These are phyloP conservation scores for Gossypium davidsonii DNA, from an alignment of 441 rosid genomes.

Conservation along the genomic window DNA sequence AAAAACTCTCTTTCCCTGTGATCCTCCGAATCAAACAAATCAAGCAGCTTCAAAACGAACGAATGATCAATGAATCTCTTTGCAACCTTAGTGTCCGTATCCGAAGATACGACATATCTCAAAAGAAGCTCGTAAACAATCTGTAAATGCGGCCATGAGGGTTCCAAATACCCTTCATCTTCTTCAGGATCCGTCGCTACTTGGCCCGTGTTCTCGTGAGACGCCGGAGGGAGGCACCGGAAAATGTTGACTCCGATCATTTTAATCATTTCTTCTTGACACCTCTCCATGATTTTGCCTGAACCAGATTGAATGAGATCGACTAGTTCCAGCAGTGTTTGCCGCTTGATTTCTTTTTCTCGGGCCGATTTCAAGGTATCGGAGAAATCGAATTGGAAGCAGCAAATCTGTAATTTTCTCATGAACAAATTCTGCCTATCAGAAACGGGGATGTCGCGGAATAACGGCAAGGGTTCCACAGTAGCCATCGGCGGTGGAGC, in stretches of 20 bases:
- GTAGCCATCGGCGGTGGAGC: constrained; percentile 47
- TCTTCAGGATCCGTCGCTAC: constrained; percentile 74
- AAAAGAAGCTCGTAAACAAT: constrained; percentile 60
- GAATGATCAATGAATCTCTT: constrained; percentile 80
- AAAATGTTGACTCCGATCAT: constrained; percentile 68
- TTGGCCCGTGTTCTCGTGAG: constrained; percentile 81
- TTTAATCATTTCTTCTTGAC: constrained; percentile 83
- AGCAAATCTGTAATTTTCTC: constrained; percentile 72
- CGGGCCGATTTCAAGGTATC: constrained; percentile 47
- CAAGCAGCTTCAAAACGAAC: constrained; percentile 70
- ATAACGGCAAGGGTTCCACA: constrained; percentile 63
- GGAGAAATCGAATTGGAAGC: constrained; percentile 67
- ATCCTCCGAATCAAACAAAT: constrained; percentile 84
- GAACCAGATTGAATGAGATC: constrained; percentile 81
- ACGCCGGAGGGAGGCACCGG: constrained; percentile 68
- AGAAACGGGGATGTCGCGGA: constrained; percentile 58
- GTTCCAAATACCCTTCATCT: constrained; percentile 83
- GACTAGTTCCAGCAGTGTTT: constrained; percentile 64
- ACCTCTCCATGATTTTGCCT: constrained; percentile 54
- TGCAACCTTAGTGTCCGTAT: constrained; percentile 63
- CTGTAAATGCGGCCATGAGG: constrained; percentile 88
- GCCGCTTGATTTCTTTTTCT: constrained; percentile 86
- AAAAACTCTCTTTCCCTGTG: constrained; percentile 83
- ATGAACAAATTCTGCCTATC: constrained; percentile 62
- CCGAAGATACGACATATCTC: constrained; percentile 65